Evolutionary conservation across 345 rosid species (phyloP).

Genomic region (Excoecaria cochinchinensis): DNA sequence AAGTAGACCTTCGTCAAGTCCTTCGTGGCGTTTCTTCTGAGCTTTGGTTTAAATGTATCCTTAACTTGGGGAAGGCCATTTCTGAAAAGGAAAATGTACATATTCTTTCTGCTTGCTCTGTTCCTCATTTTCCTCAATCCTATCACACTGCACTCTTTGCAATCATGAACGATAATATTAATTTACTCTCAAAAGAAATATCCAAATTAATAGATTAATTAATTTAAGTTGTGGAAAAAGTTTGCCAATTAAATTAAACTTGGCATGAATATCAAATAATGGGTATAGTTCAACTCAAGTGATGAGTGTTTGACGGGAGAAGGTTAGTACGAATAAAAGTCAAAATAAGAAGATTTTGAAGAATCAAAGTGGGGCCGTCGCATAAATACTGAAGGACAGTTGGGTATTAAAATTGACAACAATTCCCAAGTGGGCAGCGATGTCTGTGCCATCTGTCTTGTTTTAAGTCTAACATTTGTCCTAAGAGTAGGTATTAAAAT

Average conservation of each 20-base stretch:
- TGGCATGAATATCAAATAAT: not conserved
- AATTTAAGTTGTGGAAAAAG: too few species aligned
- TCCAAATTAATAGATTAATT: not conserved
- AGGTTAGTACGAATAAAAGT: not conserved
- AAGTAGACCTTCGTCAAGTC: conserved; percentile 20
- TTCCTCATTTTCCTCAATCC: too few species aligned
- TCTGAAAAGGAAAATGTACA: conserved; percentile 29
- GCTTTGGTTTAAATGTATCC: conserved; percentile 32
- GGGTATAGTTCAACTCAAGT: not conserved
- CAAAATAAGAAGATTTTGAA: conserved; percentile 16
- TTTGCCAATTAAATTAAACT: too few species aligned
- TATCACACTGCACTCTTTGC: too few species aligned
- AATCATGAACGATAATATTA: too few species aligned
- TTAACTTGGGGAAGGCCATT: conserved; percentile 41
- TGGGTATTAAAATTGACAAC: not conserved
- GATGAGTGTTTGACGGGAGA: too few species aligned
- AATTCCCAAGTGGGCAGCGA: not conserved
- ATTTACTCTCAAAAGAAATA: not conserved
- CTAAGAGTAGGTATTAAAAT: not conserved
- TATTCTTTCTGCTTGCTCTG: conserved; percentile 14
- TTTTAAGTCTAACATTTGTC: conserved; percentile 1
- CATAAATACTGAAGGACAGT: too few species aligned
- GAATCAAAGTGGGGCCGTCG: conserved; percentile 21
- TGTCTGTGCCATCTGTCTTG: not conserved
- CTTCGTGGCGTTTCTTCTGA: conserved; percentile 20